These are phyloP conservation scores for Aspergillus sp. DNA, from an alignment of 2,329 filamentous ascomycete species.

Conservation along the genomic window DNA sequence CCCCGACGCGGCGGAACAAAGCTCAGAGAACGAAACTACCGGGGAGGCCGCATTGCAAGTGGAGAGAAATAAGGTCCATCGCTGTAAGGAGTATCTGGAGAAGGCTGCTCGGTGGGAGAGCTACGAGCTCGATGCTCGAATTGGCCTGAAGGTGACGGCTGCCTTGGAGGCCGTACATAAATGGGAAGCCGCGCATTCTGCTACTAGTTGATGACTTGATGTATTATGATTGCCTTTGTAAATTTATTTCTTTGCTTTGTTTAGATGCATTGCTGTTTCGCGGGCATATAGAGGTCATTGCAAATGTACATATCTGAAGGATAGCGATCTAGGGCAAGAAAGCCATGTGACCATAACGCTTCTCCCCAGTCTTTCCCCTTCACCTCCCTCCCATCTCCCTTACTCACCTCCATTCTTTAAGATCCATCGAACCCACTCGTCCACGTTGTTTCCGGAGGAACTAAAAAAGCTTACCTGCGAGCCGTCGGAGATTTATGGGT, in stretches of 20 bases:
- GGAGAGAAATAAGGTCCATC: slow-evolving; percentile 45
- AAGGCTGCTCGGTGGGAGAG: slow-evolving; percentile 60
- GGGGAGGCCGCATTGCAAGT: slow-evolving; percentile 7
- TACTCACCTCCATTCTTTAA: background rate
- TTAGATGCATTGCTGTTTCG: background rate
- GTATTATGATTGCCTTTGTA: slow-evolving; percentile 11
- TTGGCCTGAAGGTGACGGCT: slow-evolving; percentile 49
- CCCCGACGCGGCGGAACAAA: slow-evolving; percentile 2
- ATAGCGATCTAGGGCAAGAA: too few species aligned
- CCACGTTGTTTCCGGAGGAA: background rate
- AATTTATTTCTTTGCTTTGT: slow-evolving; percentile 2
- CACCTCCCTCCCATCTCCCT: background rate
- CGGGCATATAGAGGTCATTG: background rate
- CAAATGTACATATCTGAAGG: background rate
- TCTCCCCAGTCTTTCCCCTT: background rate
- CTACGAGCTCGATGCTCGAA: slow-evolving; percentile 61
- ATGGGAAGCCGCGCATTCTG: slow-evolving; percentile 37
- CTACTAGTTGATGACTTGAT: slow-evolving; percentile 12
- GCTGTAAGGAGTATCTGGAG: slow-evolving; percentile 57
- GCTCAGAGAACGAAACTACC: background rate
- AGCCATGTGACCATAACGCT: background rate
- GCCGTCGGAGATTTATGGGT: background rate
- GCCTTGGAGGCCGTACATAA: slow-evolving; percentile 44
- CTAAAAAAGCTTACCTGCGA: background rate
- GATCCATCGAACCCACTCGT: background rate